Percentiles rank a stretch among this genome's conserved stretches.
phyloP scores from a whole-genome alignment of 2,329 filamentous ascomycete genomes.

The Magnaporthiopsis incrustans region DNA sequence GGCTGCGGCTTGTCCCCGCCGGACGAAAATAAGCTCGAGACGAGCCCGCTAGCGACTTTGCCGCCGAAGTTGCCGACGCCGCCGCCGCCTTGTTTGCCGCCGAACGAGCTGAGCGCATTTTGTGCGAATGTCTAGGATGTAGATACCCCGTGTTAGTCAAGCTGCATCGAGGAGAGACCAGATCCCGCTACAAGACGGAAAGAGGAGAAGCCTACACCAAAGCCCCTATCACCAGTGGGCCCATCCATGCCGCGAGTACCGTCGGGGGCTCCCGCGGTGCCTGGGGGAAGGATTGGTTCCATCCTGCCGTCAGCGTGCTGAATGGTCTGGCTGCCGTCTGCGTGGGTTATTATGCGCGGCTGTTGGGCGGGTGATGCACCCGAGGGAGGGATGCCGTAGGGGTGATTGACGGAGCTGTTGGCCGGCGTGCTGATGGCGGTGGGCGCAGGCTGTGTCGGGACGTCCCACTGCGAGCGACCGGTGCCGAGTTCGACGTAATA shows the following conservation, averaged over 20 bases:
- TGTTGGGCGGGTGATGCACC: constrained; percentile 14
- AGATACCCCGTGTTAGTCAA: not conserved
- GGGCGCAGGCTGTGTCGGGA: constrained; percentile 55
- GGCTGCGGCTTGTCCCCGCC: constrained; percentile 37
- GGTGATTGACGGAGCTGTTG: constrained; percentile 44
- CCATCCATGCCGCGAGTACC: constrained; percentile 17
- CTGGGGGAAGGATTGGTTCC: constrained; percentile 47
- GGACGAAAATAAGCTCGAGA: constrained; percentile 45
- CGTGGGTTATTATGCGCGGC: constrained; percentile 51
- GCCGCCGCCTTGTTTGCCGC: constrained; percentile 34
- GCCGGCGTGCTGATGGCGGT: constrained; percentile 51
- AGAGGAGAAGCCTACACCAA: constrained; percentile 50
- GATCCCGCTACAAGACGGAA: constrained; percentile 1
- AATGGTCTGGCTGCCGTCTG: constrained; percentile 54
- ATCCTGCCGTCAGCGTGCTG: constrained; percentile 52
- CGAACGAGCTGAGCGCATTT: constrained; percentile 44
- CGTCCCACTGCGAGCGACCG: constrained; percentile 67
- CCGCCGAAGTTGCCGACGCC: constrained; percentile 29
- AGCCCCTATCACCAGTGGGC: constrained; percentile 42
- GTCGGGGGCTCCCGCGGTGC: constrained; percentile 31
- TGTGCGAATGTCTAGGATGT: constrained; percentile 46
- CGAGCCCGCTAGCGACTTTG: constrained; percentile 49
- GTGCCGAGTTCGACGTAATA: constrained; percentile 68
- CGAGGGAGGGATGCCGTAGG: constrained; percentile 46
- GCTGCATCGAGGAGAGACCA: not conserved